A percentile compares a stretch with the other conserved stretches of the same genome.
These are phyloP conservation scores for Candida ulmi DNA, from an alignment of 805 yeast genomes.

Conservation along the genomic window DNA sequence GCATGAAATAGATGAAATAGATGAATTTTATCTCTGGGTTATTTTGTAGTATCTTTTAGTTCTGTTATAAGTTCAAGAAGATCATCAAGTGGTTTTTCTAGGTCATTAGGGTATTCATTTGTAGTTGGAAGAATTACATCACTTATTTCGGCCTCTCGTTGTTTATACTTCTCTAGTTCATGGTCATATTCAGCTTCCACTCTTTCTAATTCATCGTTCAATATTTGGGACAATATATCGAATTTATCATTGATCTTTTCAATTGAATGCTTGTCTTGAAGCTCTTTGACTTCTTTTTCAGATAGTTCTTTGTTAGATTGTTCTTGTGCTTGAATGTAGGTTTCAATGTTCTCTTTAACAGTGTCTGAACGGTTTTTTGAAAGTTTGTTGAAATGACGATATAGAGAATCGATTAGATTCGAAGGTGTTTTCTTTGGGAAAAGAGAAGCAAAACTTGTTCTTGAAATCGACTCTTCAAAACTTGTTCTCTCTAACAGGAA, in stretches of 20 bases:
- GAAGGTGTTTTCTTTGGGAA: conserved; percentile 13
- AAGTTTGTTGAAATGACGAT: too few species aligned
- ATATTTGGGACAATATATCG: conserved; percentile 20
- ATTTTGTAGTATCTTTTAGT: too few species aligned
- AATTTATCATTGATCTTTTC: conserved; percentile 18
- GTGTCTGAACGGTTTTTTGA: not conserved
- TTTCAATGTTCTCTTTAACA: conserved; percentile 5
- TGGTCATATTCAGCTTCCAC: conserved; percentile 10
- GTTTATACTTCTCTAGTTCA: conserved; percentile 17
- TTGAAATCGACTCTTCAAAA: conserved; percentile 4
- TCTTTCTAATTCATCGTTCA: conserved; percentile 22
- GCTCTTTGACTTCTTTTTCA: not conserved
- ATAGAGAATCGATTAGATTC: not conserved
- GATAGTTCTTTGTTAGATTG: not conserved
- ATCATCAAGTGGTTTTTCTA: conserved; percentile 11
- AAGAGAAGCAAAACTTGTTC: conserved; percentile 5
- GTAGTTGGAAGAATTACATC: conserved; percentile 17
- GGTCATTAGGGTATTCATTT: not conserved
- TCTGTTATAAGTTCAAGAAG: conserved; percentile 7
- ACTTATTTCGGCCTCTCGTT: conserved; percentile 24
- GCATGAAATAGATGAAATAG: conserved; percentile 3
- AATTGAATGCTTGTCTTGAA: not conserved
- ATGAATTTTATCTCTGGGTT: not conserved
- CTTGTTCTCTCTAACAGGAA: conserved; percentile 15
- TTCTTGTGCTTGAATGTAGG: not conserved